Evolutionary conservation across 495 filamentous ascomycete genomes (phyloP), one percentile per base, ranked within the genome.

Genomic region (Articulospora tetracladia): DNA sequence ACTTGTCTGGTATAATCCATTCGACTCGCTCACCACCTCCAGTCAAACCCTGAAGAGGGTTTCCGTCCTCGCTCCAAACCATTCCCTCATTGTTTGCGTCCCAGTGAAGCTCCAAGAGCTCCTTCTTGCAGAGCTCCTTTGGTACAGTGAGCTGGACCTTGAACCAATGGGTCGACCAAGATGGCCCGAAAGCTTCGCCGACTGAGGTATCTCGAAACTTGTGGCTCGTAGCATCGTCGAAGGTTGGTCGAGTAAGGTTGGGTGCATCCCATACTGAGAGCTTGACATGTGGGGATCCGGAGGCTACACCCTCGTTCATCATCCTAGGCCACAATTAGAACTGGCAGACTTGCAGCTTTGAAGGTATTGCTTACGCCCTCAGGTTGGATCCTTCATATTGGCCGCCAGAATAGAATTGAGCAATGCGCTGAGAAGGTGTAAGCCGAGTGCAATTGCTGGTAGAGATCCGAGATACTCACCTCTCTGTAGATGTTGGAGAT

Each of bases 121-220:
- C 82, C 64, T 91, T 88, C 41, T 91, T 71, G 25, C 69, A 76
- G 62, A 97, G 79, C 1, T 90, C 76, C 63, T 79, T 62, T 19
- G 94, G 94, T 22, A 98, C 81, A 1, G 79, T 90, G 57, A 98
- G 75, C 44, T 84, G 75, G 55, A 96, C 83, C 46, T 85, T 87
- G 80, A 98, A 94, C 94, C 94, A 98, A 73, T 97, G 93, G n/a
- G 94, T 98, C 0, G 91, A 91, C 94, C 94, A 98, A 48, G 92
- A 93, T 12, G 94, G 94, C 3, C 94, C 94, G 66, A 97, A 97
- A 15, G 77, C 83, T 57, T 86, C 79, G 28, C 93, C 92, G 55
- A 92, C 85, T 17, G 78, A 76, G 1, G 93, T 89, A n/a, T 82
- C 75, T 27, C 79, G 79, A 74, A 95, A 98, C 39, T 89, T 78